These are phyloP conservation scores for Sicyos edulis DNA, from an alignment of 306 rosid species.

Conservation along the genomic window DNA sequence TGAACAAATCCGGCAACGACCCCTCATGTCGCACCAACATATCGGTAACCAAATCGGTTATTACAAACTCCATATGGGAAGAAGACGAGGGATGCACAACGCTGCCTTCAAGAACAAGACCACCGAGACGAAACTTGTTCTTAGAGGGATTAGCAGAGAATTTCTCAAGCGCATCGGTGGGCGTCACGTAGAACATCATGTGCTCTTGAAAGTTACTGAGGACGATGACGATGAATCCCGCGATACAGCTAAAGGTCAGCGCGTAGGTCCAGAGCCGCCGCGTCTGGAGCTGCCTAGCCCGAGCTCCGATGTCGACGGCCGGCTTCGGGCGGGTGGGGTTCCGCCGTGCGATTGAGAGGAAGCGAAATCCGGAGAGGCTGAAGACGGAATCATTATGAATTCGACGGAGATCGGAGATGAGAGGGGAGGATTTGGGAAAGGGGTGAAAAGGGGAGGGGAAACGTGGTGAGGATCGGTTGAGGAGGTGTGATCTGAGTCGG, in stretches of 20 bases:
- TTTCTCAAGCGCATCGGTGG: conserved; percentile 64
- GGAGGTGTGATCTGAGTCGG: conserved; percentile 55
- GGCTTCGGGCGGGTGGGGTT: conserved; percentile 38
- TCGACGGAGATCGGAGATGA: conserved; percentile 14
- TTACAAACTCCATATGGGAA: conserved; percentile 69
- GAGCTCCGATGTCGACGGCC: conserved; percentile 55
- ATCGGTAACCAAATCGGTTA: conserved; percentile 82
- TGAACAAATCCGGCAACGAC: conserved; percentile 71
- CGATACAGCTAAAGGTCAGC: conserved; percentile 51
- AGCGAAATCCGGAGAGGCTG: conserved; percentile 30
- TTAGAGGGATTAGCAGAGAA: conserved; percentile 53
- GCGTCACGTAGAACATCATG: conserved; percentile 77
- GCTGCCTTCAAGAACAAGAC: conserved; percentile 88
- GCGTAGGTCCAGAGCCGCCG: conserved; percentile 90
- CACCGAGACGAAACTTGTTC: conserved; percentile 77
- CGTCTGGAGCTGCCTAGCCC: conserved; percentile 80
- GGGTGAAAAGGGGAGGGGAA: conserved; percentile 21
- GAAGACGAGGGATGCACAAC: conserved; percentile 64
- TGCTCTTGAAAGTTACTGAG: conserved; percentile 72
- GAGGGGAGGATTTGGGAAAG: conserved; percentile 24
- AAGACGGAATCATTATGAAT: neutral
- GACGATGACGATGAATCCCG: conserved; percentile 77
- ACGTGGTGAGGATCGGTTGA: conserved; percentile 28
- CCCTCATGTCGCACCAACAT: conserved; percentile 72
- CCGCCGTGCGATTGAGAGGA: conserved; percentile 64